Conservation (phyloP, 2,329 filamentous ascomycete species). For the Calonectria pteridis region DNA sequence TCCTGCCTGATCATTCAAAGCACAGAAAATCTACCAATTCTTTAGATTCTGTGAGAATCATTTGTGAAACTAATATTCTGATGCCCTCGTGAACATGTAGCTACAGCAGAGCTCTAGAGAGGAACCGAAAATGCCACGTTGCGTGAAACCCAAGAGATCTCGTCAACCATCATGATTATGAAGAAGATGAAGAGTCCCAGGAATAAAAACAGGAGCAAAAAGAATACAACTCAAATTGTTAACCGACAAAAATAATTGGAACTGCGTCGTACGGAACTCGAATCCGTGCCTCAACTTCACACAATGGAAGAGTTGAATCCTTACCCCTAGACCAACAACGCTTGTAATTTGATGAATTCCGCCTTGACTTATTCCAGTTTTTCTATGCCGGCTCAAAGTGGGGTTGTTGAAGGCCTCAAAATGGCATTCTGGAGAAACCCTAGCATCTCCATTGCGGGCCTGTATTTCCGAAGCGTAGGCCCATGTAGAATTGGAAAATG, state of each 20-base stretch:
- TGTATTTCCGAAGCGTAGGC: not conserved
- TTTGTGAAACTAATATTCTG: not conserved
- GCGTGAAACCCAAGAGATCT: too few species aligned
- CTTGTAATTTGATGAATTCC: not conserved
- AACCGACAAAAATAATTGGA: not conserved
- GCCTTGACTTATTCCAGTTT: not conserved
- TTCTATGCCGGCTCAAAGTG: not conserved
- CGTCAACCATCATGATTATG: too few species aligned
- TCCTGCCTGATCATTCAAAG: not conserved
- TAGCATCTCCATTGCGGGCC: not conserved
- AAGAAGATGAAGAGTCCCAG: not conserved
- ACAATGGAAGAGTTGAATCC: conserved; percentile 15
- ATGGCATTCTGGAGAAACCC: not conserved
- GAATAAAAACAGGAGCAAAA: not conserved
- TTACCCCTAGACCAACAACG: conserved; percentile 14
- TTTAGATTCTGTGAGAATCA: not conserved
- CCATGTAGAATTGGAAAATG: not conserved
- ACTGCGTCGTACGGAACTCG: conserved; percentile 5
- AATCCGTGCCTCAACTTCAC: conserved; percentile 10
- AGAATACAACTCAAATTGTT: not conserved
- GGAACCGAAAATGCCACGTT: not conserved
- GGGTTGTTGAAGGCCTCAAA: not conserved
- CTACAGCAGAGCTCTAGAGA: not conserved
- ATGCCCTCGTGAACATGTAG: too few species aligned
- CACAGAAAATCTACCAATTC: not conserved